Evolutionary conservation across 208 protist genomes (phyloP), one percentile per base, ranked within the genome.

Genomic region (Crithidia sp.): DNA sequence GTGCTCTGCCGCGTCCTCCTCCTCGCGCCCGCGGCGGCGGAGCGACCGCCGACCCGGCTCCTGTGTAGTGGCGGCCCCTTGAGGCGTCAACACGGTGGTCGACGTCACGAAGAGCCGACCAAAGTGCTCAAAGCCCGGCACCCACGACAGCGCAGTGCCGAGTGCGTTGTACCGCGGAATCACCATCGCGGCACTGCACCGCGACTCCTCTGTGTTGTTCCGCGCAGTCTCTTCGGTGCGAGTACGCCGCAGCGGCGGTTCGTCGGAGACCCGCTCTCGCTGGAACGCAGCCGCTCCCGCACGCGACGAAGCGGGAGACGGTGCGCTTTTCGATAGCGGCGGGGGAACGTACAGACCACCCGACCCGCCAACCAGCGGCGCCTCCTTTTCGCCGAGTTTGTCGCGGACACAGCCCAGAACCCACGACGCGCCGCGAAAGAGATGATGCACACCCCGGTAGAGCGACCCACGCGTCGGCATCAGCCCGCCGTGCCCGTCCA

Each of bases 71-170:
- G 64, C 16, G 13, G 49, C 52, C 10, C 64, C 64, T 52, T 69
- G 8, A 7, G 64, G 64, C 10, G 4, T 28, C 40, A 69, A 39
- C 39, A 69, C 64, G 4, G 64, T 59, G 10, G 50, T 55, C 36
- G 58, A 71, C 8, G 57, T 71, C 13, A 79, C 67, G 58, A 77
- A 83, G 19, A 76, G 41, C 17, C 17, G 76, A 14, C 50, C 55
- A 17, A 83, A 50, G 61, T 80, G 41, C 10, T 74, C 58, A 37
- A 87, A 84, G 6, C 82, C 82, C 5, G 82, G 83, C 43, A 87
- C 4, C 83, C 75, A 81, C 55, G 72, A 74, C 17, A 87, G 53
- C 44, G 75, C 74, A 36, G 77, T 65, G 55, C 76, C 83, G 3
- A 83, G n/a, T 12, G 63, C 59, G 63, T 71, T 79, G 61, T 79